A percentile compares a stretch with the other conserved stretches of the same genome.
Evolutionary conservation across 805 yeast genomes (phyloP).

Genomic region (Sungouiella thailandica): DNA sequence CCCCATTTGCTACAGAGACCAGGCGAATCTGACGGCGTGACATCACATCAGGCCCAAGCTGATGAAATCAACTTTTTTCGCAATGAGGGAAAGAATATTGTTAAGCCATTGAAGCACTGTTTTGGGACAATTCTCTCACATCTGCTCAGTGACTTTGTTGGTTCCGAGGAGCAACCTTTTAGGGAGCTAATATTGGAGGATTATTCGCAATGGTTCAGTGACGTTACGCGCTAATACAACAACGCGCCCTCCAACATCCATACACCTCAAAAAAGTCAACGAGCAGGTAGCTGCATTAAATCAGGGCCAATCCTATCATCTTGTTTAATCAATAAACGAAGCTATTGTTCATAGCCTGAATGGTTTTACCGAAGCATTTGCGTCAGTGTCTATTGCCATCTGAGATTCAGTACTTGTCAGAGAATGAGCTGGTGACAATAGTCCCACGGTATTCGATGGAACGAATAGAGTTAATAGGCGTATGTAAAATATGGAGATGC

Average conservation of each 20-base stretch:
- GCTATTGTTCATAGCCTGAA: no score
- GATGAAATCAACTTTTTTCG: no score
- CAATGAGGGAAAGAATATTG: no score
- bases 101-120: constrained; percentile 3
- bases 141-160: constrained; percentile 1
- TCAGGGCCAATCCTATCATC: no score
- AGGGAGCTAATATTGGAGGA: constrained; percentile 3
- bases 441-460: constrained; percentile 76
- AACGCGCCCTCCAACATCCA: no score
- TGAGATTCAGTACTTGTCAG: constrained; percentile 82
- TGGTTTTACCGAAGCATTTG: constrained; percentile 14
- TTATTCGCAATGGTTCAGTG: constrained; percentile 1
- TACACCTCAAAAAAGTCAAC: no score
- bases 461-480: constrained; percentile 60
- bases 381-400: constrained; percentile 55
- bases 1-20: constrained; percentile 6
- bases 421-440: constrained; percentile 66
- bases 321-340: constrained; percentile 1
- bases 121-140: constrained; percentile 8
- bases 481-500: no score
- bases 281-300: no score
- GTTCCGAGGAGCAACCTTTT: constrained; percentile 1
- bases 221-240: constrained; percentile 2
- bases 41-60: no score
- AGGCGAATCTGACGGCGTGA: no score